Evolutionary conservation across 1,284 basidiomycete species (phyloP).

Genomic region (Limonomyces culmigenus): DNA sequence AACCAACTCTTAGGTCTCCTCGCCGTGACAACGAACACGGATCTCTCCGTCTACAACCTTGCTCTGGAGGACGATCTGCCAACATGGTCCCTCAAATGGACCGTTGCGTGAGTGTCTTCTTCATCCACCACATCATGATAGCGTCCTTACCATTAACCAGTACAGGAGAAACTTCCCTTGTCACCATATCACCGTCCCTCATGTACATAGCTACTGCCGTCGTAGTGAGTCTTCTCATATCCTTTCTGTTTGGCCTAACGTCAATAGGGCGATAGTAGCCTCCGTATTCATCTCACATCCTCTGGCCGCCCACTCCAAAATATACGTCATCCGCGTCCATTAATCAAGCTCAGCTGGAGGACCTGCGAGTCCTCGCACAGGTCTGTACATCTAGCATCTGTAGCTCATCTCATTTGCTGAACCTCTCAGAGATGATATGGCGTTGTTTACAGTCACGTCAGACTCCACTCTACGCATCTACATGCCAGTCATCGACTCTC

Average conservation of each 20-base stretch:
- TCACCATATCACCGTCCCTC: constrained; percentile 55
- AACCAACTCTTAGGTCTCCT: constrained; percentile 56
- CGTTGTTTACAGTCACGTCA: constrained; percentile 61
- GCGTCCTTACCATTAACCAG: constrained; percentile 13
- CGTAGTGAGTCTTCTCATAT: constrained; percentile 21
- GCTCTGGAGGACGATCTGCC: constrained; percentile 65
- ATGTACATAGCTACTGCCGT: constrained; percentile 55
- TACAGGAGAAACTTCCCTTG: constrained; percentile 27
- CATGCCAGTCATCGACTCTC: constrained; percentile 74
- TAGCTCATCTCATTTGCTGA: constrained; percentile 3
- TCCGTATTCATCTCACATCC: constrained; percentile 55
- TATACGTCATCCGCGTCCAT: constrained; percentile 49
- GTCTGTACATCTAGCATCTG: constrained; percentile 20
- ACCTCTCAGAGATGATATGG: constrained; percentile 44
- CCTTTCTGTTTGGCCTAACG: neutral
- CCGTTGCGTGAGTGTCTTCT: constrained; percentile 28
- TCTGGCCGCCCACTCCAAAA: constrained; percentile 48
- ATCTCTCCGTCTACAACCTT: constrained; percentile 54
- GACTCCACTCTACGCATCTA: constrained; percentile 72
- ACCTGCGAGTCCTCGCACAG: constrained; percentile 45
- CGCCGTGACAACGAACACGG: constrained; percentile 38
- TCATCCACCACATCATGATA: constrained; percentile 6
- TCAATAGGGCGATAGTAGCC: constrained; percentile 32
- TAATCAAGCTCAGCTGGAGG: constrained; percentile 53
- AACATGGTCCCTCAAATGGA: constrained; percentile 67